These are phyloP conservation scores for Rutidosis leptorrhynchoides DNA, from an alignment of 129 eudicot genomes.

Conservation along the genomic window DNA sequence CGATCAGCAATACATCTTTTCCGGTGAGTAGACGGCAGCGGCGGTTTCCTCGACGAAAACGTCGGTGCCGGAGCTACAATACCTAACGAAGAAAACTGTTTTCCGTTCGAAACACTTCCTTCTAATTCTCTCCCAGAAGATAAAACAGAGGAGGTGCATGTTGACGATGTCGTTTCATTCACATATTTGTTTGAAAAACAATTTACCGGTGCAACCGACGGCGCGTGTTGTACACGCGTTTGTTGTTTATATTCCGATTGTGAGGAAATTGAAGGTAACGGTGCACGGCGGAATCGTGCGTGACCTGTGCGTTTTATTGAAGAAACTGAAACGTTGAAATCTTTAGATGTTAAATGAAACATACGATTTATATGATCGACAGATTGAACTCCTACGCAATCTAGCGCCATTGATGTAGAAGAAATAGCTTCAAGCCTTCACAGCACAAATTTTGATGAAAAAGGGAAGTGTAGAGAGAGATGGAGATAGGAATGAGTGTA, in stretches of 20 bases:
- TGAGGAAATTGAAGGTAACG: conserved; percentile 33
- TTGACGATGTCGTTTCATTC: conserved; percentile 28
- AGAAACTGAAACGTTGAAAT: conserved; percentile 34
- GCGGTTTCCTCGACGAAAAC: conserved; percentile 55
- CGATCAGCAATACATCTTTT: conserved; percentile 52
- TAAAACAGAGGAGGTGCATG: conserved; percentile 49
- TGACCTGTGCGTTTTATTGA: conserved; percentile 59
- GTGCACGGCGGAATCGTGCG: conserved; percentile 82
- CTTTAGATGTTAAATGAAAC: conserved; percentile 30
- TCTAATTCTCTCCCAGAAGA: conserved; percentile 49
- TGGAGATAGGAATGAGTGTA: conserved; percentile 11
- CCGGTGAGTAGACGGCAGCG: conserved; percentile 48
- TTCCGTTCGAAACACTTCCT: conserved; percentile 65
- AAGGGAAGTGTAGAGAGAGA: neutral
- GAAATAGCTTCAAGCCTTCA: neutral
- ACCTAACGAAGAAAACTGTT: conserved; percentile 34
- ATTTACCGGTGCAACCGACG: conserved; percentile 2
- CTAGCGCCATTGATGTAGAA: conserved; percentile 36
- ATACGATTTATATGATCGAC: conserved; percentile 26
- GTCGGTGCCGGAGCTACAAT: conserved; percentile 42
- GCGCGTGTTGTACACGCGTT: neutral
- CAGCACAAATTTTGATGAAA: neutral
- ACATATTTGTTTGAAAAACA: conserved; percentile 16
- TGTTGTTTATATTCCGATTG: conserved; percentile 21
- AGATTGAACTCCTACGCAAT: conserved; percentile 32